Evolutionary conservation across 345 rosid species (phyloP), one percentile per base, ranked within the genome.

Genomic region (Cardamine resedifolia): DNA sequence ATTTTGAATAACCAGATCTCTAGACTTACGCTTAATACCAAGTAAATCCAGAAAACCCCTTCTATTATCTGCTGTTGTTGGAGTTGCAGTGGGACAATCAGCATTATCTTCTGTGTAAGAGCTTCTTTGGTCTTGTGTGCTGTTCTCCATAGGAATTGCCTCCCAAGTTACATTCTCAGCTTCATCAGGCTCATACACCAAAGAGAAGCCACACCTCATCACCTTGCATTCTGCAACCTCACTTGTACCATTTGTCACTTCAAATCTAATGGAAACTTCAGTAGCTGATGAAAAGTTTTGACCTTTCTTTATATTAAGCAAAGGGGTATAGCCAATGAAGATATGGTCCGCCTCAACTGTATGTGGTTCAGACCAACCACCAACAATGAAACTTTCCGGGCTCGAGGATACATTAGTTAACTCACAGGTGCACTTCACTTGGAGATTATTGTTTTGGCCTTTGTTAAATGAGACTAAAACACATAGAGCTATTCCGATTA

Each of bases 181-280:
- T 10, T 31, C 64, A 15, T 72, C 71, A 31, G 20, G 0, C 58
- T 64, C 67, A 48, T 66, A 26, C 0, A 74, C 44, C 53, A 66
- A 58, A 48, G 66, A 33, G 24, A 65, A 65, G 5, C 77, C 77
- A 36, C 66, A 73, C 10, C 27, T 45, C 26, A 27, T 20, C 44
- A 73, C 66, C 53, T 66, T 4, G 41, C 77, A 73, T 56, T 56
- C 38, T 16, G 11, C 23, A 24, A 26, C 65, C 24, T 9, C 59
- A n/a, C 33, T 73, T 34, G 60, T 47, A 34, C 77, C 77, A 65
- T 58, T 57, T 34, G 44, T 66, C 60, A 73, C 66, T 26, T 73
- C 51, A 48, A 73, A 73, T 56, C 43, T 18, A 16, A 73, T 31
- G 30, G 59, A 73, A 0, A 5, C 28, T 31, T 64, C 41, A 33